Base-by-base conservation (phyloP, 129 eudicot genomes). In the Apium graveolens region DNA sequence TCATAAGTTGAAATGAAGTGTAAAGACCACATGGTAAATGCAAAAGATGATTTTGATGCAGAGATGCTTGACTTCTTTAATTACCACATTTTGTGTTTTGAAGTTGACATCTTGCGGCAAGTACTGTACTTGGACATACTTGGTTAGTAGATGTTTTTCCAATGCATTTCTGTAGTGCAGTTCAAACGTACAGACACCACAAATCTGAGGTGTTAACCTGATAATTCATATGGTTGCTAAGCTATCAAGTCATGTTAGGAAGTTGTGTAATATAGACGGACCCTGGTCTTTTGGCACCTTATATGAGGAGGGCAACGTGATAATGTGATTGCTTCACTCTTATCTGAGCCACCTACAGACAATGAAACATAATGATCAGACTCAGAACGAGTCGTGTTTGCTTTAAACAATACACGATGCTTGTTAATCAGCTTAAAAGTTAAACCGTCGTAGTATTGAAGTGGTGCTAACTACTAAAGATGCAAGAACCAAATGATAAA, bases 11-110 rank as follows among this genome's bases (percentile, higher is more conserved):
- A 65, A 29, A 13, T 65, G 65, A 24, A 53, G 62, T 53, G 62
- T 53, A 53, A 53, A 57, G 5, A 31, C 31, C 31, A n/a, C 65
- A 24, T 57, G 65, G 65, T 57, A 57, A 57, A 57, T 57, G 65
- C 31, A 72, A 72, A 72, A 72, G 53, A 41, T 42, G 34, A 39
- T 73, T 73, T 42, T 73, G 76, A 73, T 42, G 55, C 32, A 17
- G 11, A 39, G 32, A 31, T 66, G 37, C 39, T 66, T 66, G 72
- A 70, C 41, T 7, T 35, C 7, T 31, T 65, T 10, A 5, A 11
- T 41, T 11, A n/a, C 27, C 20, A 43, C 29, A n/a, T 44, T 73
- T 73, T 43, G 14, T 4, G 11, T 38, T 5, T 24, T 41, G 37
- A 42, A 73, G 24, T 1, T 73, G 57, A 26, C 57, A 44, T 41